Base-by-base conservation (phyloP, 345 rosid genomes). In the Bruguiera gymnorhiza region DNA sequence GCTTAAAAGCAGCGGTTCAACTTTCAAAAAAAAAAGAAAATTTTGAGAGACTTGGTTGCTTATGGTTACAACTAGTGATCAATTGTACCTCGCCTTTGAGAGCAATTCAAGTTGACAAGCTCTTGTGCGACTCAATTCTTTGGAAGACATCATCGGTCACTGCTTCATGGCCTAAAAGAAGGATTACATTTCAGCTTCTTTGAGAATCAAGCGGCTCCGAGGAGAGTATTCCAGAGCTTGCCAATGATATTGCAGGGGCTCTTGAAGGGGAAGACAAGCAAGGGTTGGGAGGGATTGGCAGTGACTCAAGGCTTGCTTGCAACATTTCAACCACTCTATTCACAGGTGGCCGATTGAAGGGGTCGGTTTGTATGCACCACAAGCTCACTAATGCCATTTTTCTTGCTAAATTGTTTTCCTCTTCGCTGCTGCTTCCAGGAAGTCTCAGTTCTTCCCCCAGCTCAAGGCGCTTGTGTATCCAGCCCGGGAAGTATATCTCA, bases 301-400 rank as follows among this genome's bases (percentile, higher is more conserved):
- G 8, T 6, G 60, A 51, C 5, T n/a, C 65, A 8, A 36, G 20
- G 54, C 37, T 37, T 5, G 54, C 62, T 18, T 23, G 27, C 62
- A 62, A 23, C 60, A 56, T 67, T 36, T 67, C 53, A 0, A 55
- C 54, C 0, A 59, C 72, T 59, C 57, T 58, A 6, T 43, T 19
- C 39, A 69, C 30, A 20, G 72, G 20, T 2, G 72, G 72, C n/a
- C 65, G 72, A 8, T 53, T 36, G 2, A 43, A 53, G 2, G 54
- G 74, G 29, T 43, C 7, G 0, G 55, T 58, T 30, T 69, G 66
- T 60, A 61, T 61, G 67, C 73, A 70, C 73, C 73, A 70, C 59
- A 60, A 48, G 51, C 73, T 70, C 24, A 60, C 73, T 8, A 61
- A 15, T 0, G 32, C 16, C 73, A 61, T 50, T 61, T 70, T 70